Conservation (phyloP, 1,284 basidiomycete genomes). For the Psilocybe mexicana region DNA sequence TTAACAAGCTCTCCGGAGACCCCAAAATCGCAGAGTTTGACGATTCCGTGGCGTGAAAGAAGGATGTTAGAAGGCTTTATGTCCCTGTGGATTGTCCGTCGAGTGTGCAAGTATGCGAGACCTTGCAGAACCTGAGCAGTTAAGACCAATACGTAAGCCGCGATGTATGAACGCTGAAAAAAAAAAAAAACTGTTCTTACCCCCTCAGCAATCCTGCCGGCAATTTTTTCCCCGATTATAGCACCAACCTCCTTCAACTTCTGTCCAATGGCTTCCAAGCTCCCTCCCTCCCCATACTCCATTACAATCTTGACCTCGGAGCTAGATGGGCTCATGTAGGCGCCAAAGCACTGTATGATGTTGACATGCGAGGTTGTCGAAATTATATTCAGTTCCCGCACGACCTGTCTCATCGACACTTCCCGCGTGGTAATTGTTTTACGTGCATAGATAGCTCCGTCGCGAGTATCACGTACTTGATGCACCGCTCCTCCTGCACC, state of each 20-base stretch:
- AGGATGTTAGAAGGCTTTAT: slow-evolving; percentile 98
- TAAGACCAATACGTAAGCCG: neutral
- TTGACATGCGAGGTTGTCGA: slow-evolving; percentile 82
- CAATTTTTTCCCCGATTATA: slow-evolving; percentile 87
- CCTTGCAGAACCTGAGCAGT: slow-evolving; percentile 77
- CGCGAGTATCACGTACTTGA: slow-evolving; percentile 81
- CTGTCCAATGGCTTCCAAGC: slow-evolving; percentile 84
- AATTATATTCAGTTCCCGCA: slow-evolving; percentile 91
- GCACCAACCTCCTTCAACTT: slow-evolving; percentile 80
- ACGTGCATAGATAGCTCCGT: slow-evolving; percentile 81
- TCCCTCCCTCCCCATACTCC: slow-evolving; percentile 90
- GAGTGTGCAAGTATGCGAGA: slow-evolving; percentile 87
- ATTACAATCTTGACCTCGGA: slow-evolving; percentile 96
- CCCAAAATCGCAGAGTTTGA: slow-evolving; percentile 96
- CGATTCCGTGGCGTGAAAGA: slow-evolving; percentile 80
- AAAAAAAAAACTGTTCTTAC: slow-evolving; percentile 42
- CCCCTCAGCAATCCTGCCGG: slow-evolving; percentile 89
- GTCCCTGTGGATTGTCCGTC: slow-evolving; percentile 93
- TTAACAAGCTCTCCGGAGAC: slow-evolving; percentile 93
- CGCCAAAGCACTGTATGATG: slow-evolving; percentile 92
- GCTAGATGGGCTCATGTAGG: slow-evolving; percentile 92
- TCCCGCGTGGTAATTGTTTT: slow-evolving; percentile 96
- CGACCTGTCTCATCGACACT: slow-evolving; percentile 86
- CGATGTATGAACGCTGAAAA: neutral
- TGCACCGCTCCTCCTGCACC: slow-evolving; percentile 96